Conservation (phyloP, 2,329 filamentous ascomycete species). For the Pezicula carpinea region DNA sequence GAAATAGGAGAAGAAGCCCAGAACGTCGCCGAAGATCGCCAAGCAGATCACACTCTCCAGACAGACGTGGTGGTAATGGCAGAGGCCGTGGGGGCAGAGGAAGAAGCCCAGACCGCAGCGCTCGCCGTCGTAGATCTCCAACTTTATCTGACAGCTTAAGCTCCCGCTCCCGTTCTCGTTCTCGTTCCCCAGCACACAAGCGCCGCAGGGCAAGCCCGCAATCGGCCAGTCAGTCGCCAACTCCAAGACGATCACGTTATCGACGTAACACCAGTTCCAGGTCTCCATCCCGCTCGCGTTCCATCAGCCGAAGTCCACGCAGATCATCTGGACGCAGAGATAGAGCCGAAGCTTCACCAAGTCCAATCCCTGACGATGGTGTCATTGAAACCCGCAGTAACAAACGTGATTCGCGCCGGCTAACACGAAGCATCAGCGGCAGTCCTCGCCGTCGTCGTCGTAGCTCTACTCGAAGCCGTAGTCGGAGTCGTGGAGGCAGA, state of each 20-base stretch:
- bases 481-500: slow-evolving; percentile 17
- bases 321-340: slow-evolving; percentile 15
- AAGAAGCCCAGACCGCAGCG: slow-evolving; percentile 27
- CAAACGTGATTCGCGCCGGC: slow-evolving; percentile 27
- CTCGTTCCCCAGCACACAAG: slow-evolving; percentile 20
- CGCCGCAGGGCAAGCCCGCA: slow-evolving; percentile 25
- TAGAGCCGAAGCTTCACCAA: slow-evolving; percentile 14
- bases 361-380: slow-evolving; percentile 19
- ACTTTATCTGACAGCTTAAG: slow-evolving; percentile 15
- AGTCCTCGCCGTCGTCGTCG: slow-evolving; percentile 25
- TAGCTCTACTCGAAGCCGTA: slow-evolving; percentile 23
- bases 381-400: slow-evolving; percentile 11
- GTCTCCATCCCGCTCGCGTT: slow-evolving; percentile 24
- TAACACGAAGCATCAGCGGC: slow-evolving; percentile 28
- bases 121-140: slow-evolving; percentile 22
- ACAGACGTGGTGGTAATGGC: slow-evolving; percentile 20
- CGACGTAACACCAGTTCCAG: slow-evolving; percentile 21
- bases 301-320: slow-evolving; percentile 19
- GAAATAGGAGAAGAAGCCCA: slow-evolving; percentile 28
- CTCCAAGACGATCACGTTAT: slow-evolving; percentile 20
- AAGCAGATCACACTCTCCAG: slow-evolving; percentile 23
- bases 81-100: slow-evolving; percentile 24
- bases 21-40: slow-evolving; percentile 21
- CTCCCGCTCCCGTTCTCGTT: slow-evolving; percentile 19
- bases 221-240: slow-evolving; percentile 25